phyloP scores from a whole-genome alignment of 2,329 filamentous ascomycete species.

The Aquanectria penicillioides region DNA sequence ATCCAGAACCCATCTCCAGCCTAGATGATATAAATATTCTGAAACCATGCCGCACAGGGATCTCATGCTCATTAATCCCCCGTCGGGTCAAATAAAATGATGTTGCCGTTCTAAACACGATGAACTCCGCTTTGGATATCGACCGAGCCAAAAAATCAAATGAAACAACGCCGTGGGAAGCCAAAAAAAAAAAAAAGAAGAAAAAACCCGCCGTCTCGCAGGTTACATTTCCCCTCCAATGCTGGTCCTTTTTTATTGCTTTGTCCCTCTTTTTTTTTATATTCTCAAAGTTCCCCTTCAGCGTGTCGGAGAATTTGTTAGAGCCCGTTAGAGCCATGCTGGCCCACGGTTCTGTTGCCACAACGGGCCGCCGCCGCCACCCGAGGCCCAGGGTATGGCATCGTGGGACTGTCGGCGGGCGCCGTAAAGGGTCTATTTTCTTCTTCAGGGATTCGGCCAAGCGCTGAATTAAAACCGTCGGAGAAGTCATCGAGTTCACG shows the following conservation, averaged over 20 bases:
- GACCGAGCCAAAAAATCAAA: constrained; percentile 2
- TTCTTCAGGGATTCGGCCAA: constrained; percentile 50
- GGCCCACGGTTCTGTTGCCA: constrained; percentile 65
- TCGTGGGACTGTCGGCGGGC: constrained; percentile 25
- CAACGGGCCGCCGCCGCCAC: constrained; percentile 52
- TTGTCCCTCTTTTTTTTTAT: neutral
- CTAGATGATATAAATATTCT: neutral
- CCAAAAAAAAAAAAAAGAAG: constrained; percentile 5
- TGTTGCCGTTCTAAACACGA: neutral
- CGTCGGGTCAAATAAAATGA: neutral
- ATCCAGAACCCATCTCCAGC: constrained; percentile 2
- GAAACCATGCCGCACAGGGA: constrained; percentile 2
- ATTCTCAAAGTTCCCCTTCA: constrained; percentile 13
- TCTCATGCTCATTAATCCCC: constrained; percentile 17
- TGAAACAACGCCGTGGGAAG: constrained; percentile 14
- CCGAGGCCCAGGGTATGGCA: constrained; percentile 36
- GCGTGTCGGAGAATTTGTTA: constrained; percentile 45
- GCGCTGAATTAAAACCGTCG: constrained; percentile 53
- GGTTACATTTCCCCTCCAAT: neutral
- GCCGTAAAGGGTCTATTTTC: constrained; percentile 35
- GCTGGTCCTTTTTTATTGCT: too few species aligned
- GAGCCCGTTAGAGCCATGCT: constrained; percentile 59
- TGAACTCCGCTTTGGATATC: constrained; percentile 22
- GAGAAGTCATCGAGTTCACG: constrained; percentile 56
- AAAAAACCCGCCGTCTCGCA: neutral